Evolutionary conservation across 129 eudicot species (phyloP), one percentile per base, ranked within the genome.

Genomic region (Centella asiatica): DNA sequence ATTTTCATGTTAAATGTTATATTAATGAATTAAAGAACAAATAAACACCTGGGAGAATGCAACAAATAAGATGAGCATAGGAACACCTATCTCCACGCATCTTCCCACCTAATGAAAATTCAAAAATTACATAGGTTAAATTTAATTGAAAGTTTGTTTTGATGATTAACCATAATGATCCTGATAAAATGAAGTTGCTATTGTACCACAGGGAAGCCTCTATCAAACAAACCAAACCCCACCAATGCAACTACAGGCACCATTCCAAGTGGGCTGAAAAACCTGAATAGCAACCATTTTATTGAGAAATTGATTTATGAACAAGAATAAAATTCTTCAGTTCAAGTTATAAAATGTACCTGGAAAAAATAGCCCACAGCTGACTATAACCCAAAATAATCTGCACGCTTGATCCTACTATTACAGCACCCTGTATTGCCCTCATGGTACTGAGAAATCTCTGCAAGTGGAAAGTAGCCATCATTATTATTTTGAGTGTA

Each of bases 201-300:
- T 19, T 84, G 10, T 80, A 93, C 99, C 92, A 84, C 88, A 1
- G 99, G 96, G 67, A 93, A 93, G 63, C 99, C 99, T 75, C 89
- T 80, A 69, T 93, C 99, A 60, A 93, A 77, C 22, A 93, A 84
- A 40, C 99, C 99, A 77, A 93, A 85, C 12, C 96, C 99, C 24
- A 69, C 85, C 76, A 88, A 78, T 49, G 96, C 75, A 47, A 93
- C 89, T 18, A 93, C 99, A 1, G 99, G 99, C 63, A 78, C 99
- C 99, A 88, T 87, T 13, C 95, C 96, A 63, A 93, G 74, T 24
- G 99, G 99, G 70, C 96, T 93, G 76, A 92, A 92, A 78, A 92
- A 92, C 71, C 98, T 92, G 84, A 62, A 59, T 65, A 53, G 0
- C 22, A 24, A 28, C 17, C 26, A 26, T 13, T 31, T 17, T 1